Conservation (phyloP, 306 rosid species). For the Alnus rubra region DNA sequence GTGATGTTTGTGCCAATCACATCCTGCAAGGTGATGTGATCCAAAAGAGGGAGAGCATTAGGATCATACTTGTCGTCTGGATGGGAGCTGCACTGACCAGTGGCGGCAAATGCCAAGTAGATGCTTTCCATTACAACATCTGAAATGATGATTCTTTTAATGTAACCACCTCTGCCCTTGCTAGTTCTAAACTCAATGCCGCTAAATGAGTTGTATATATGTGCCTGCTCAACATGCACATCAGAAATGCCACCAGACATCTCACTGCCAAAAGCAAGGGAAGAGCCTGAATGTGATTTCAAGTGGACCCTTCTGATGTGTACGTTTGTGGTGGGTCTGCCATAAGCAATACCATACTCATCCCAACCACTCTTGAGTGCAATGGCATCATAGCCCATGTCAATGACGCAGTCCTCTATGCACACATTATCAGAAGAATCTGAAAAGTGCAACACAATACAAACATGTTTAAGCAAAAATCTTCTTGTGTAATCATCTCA, state of each 20-base stretch:
- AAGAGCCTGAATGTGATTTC: slow-evolving; percentile 67
- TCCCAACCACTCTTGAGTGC: slow-evolving; percentile 98
- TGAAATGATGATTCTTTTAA: slow-evolving; percentile 58
- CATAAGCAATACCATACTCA: slow-evolving; percentile 86
- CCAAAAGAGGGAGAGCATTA: slow-evolving; percentile 68
- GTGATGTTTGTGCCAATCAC: slow-evolving; percentile 68
- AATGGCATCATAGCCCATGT: slow-evolving; percentile 81
- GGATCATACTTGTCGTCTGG: slow-evolving; percentile 90
- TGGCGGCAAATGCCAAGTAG: slow-evolving; percentile 60
- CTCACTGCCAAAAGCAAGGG: slow-evolving; percentile 88
- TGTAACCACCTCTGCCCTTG: slow-evolving; percentile 87
- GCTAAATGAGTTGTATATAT: slow-evolving; percentile 59
- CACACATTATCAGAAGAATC: slow-evolving; percentile 91
- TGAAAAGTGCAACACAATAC: slow-evolving; percentile 40
- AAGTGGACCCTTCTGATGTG: slow-evolving; percentile 77
- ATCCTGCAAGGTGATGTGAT: slow-evolving; percentile 60
- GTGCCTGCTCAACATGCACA: slow-evolving; percentile 68
- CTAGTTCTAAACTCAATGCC: slow-evolving; percentile 79
- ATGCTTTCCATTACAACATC: slow-evolving; percentile 57
- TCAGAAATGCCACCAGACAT: slow-evolving; percentile 96
- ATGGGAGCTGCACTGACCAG: slow-evolving; percentile 73
- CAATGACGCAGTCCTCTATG: slow-evolving; percentile 77
- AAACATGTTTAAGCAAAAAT: background rate
- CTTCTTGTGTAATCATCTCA: slow-evolving; percentile 1
- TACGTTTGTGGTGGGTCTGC: slow-evolving; percentile 76